Base-by-base conservation (phyloP, 768 basidiomycete species). In the Mrakia frigida region DNA sequence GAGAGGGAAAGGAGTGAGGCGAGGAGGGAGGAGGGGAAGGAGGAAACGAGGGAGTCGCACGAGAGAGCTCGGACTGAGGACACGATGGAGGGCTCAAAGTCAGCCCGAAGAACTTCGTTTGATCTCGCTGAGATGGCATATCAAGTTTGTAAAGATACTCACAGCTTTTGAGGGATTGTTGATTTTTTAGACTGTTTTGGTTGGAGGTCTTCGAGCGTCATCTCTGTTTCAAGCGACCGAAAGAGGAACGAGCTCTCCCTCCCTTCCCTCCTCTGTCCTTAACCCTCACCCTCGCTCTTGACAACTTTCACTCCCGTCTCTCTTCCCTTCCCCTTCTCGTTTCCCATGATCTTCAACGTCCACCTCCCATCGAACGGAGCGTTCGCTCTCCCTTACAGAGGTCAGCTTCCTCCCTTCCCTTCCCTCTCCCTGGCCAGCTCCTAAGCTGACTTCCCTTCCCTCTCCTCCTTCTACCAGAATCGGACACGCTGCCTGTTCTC, bases 371-470 rank as follows among this genome's bases (percentile, higher is more conserved):
- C 90, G 73, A 98, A 98, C 85, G 94, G 93, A 73, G 94, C 95
- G n/a, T 87, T 99, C 46, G 96, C 94, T 43, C 90, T 95, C 72
- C 94, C 96, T 52, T 98, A 94, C 85, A 93, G 95, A 98, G 88
- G 96, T 91, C 39, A 77, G 84, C 53, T 85, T 69, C 43, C n/a
- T 33, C 33, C 69, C 25, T 56, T 31, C 43, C 33, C 37, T 14
- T 76, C 46, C 41, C 69, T 18, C 60, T 43, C 52, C 18, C 33
- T 21, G n/a, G n/a, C n/a, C n/a, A n/a, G n/a, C 37, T 60, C 56
- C 70, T 9, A 21, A 28, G 23, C 4, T 53, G 16, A 21, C 59
- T 28, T 72, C 33, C 74, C 46, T 33, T 11, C 37, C 50, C 31
- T 52, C 25, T 31, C 5, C 43, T 39, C 6, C 9, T 6, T 18